phyloP scores from a whole-genome alignment of 495 filamentous ascomycete genomes.

The Bathelium albidoporum region DNA sequence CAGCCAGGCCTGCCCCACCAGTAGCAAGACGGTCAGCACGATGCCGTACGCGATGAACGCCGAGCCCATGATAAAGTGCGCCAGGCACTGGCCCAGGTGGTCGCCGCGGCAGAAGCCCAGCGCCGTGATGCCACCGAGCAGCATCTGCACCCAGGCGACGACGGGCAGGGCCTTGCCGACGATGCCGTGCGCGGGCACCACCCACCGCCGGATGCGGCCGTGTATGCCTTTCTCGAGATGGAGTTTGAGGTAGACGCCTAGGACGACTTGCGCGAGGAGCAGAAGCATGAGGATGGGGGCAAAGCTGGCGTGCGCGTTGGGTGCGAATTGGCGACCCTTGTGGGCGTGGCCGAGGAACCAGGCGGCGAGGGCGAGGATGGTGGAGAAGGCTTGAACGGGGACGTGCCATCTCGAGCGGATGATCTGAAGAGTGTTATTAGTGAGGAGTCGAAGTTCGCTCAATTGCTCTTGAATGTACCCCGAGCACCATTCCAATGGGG shows the following conservation, averaged over 20 bases:
- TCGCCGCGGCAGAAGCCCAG: constrained; percentile 91
- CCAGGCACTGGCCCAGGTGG: constrained; percentile 84
- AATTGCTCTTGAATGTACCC: constrained; percentile 53
- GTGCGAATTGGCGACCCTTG: constrained; percentile 74
- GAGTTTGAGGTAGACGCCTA: constrained; percentile 81
- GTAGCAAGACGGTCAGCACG: constrained; percentile 70
- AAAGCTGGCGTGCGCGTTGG: constrained; percentile 76
- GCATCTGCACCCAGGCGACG: constrained; percentile 85
- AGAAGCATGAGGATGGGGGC: constrained; percentile 69
- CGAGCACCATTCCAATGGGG: constrained; percentile 90
- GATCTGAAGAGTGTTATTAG: constrained; percentile 45
- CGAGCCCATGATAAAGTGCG: constrained; percentile 97
- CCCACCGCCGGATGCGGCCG: constrained; percentile 59
- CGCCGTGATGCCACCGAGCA: constrained; percentile 89
- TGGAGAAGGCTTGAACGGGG: constrained; percentile 68
- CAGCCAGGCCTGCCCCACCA: constrained; percentile 84
- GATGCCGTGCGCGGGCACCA: constrained; percentile 66
- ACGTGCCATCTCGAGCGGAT: constrained; percentile 90
- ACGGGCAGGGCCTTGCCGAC: constrained; percentile 82
- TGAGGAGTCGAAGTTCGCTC: background rate
- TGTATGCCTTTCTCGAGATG: constrained; percentile 79
- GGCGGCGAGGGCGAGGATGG: constrained; percentile 64
- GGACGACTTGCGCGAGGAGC: constrained; percentile 61
- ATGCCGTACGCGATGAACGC: constrained; percentile 95
- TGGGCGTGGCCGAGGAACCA: constrained; percentile 89